Evolutionary conservation across 352 stramenopile genomes (phyloP).

Genomic region (Phytophthora lateralis): DNA sequence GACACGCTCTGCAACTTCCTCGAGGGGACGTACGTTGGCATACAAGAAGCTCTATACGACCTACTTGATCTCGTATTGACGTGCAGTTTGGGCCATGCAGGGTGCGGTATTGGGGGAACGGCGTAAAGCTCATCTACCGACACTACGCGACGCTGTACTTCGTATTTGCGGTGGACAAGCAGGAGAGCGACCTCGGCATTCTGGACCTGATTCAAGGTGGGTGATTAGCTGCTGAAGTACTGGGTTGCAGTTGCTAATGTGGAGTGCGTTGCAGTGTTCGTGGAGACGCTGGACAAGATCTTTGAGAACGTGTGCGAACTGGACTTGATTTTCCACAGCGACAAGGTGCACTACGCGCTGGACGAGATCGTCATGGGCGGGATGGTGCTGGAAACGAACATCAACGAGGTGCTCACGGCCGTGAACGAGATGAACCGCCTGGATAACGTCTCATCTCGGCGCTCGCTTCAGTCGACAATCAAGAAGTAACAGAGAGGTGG

Average conservation of each 20-base stretch:
- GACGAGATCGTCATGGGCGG: slow-evolving; percentile 99
- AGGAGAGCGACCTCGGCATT: slow-evolving; percentile 99
- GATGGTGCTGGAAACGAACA: slow-evolving; percentile 99
- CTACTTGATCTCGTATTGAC: slow-evolving; percentile 5
- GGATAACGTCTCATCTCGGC: slow-evolving; percentile 84
- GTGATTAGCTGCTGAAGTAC: neutral
- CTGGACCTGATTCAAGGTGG: slow-evolving; percentile 98
- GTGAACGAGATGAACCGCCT: slow-evolving; percentile 98
- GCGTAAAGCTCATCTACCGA: slow-evolving; percentile 99
- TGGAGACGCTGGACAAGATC: slow-evolving; percentile 97
- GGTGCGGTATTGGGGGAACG: slow-evolving; percentile 94
- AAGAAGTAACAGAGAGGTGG: slow-evolving; percentile 51
- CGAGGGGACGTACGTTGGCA: slow-evolving; percentile 90
- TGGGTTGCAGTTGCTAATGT: neutral
- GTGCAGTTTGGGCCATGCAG: slow-evolving; percentile 26
- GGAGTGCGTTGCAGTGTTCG: slow-evolving; percentile 74
- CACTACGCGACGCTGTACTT: slow-evolving; percentile 99
- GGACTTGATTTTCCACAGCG: slow-evolving; percentile 99
- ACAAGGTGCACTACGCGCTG: slow-evolving; percentile 97
- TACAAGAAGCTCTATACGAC: neutral
- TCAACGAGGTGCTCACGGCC: slow-evolving; percentile 96
- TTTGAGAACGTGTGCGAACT: slow-evolving; percentile 99
- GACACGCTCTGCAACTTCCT: slow-evolving; percentile 99
- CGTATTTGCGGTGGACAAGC: slow-evolving; percentile 98
- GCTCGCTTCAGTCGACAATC: slow-evolving; percentile 70